Conservation (phyloP, 768 basidiomycete genomes). For the Auriculariales sp. region DNA sequence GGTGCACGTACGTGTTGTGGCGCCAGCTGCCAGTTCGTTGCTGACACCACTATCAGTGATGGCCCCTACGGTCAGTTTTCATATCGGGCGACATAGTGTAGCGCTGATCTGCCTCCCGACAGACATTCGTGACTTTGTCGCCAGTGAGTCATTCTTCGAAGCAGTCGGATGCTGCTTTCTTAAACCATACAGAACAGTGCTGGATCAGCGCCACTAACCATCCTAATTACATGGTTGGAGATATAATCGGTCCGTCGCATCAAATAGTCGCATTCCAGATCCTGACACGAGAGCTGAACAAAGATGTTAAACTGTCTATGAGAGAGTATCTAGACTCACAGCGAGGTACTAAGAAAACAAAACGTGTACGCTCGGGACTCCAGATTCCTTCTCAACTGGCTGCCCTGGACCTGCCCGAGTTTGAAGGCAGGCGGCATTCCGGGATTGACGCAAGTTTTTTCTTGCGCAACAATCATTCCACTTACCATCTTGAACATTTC, state of each 20-base stretch:
- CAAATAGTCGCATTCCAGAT: neutral
- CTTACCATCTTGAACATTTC: neutral
- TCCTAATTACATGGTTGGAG: neutral
- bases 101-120: neutral
- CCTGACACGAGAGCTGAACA: neutral
- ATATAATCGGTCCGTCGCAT: neutral
- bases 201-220: neutral
- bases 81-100: neutral
- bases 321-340: neutral
- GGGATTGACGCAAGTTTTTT: conserved; percentile 71
- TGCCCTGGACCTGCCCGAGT: conserved; percentile 54
- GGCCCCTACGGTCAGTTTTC: conserved; percentile 51
- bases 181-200: conserved; percentile 1
- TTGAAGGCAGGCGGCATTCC: conserved; percentile 74
- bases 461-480: neutral
- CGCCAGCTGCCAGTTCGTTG: conserved; percentile 5
- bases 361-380: neutral
- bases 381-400: conserved; percentile 61
- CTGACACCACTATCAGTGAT: conserved; percentile 20
- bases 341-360: no score
- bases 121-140: conserved; percentile 72
- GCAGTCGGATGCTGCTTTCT: neutral
- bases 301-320: neutral
- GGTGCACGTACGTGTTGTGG: conserved; percentile 61
- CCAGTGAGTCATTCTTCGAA: conserved; percentile 21